phyloP scores from a whole-genome alignment of 1,284 basidiomycete species.

The Porodaedalea pini region DNA sequence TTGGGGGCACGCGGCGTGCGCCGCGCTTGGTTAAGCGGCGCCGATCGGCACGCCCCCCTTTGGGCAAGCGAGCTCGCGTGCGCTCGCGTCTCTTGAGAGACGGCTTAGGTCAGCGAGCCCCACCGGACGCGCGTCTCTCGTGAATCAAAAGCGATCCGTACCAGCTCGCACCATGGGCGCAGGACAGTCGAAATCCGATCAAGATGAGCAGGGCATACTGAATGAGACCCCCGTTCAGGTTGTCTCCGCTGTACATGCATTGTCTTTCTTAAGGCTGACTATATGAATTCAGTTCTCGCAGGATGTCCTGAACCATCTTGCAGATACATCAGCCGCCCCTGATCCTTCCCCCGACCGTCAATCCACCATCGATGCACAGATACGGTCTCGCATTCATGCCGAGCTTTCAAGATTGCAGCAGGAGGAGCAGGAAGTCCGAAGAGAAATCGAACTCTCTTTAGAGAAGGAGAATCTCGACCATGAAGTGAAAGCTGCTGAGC shows the following conservation, averaged over 20 bases:
- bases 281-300: constrained; percentile 60
- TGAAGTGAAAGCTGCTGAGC: constrained; percentile 43
- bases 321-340: constrained; percentile 56
- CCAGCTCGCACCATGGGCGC: constrained; percentile 49
- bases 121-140: too few relatives aligned
- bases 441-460: constrained; percentile 65
- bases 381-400: constrained; percentile 61
- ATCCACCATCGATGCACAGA: constrained; percentile 62
- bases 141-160: background rate
- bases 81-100: too few relatives aligned
- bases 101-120: too few relatives aligned
- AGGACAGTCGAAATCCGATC: constrained; percentile 53
- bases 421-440: constrained; percentile 62
- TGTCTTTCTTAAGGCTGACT: constrained; percentile 11
- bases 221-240: constrained; percentile 66
- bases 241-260: constrained; percentile 24
- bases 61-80: too few relatives aligned
- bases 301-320: constrained; percentile 70
- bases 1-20: too few relatives aligned
- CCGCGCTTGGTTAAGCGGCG: too few relatives aligned
- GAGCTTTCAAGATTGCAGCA: constrained; percentile 60
- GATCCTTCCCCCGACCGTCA: constrained; percentile 63
- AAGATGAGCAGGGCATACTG: constrained; percentile 56
- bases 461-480: constrained; percentile 79
- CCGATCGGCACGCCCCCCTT: too few relatives aligned